phyloP scores from a whole-genome alignment of 495 filamentous ascomycete species.

The Aspergillus affinis region DNA sequence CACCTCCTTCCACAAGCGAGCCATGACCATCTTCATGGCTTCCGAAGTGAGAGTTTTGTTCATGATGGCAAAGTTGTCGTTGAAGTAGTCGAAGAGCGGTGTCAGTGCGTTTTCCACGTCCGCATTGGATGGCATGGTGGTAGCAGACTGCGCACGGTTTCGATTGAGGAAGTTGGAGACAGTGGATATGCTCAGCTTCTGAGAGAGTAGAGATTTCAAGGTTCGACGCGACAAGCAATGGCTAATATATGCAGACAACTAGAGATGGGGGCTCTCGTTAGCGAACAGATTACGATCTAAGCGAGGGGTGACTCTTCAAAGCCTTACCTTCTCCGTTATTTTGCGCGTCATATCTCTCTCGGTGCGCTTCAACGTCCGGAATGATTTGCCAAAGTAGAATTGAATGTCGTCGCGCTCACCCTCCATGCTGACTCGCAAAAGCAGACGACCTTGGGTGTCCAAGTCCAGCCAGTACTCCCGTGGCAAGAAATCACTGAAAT shows the following conservation, averaged over 20 bases:
- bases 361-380: slow-evolving; percentile 89
- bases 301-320: background rate
- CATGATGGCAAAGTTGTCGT: slow-evolving; percentile 99
- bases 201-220: slow-evolving; percentile 68
- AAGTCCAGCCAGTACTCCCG: slow-evolving; percentile 97
- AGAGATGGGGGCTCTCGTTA: slow-evolving; percentile 15
- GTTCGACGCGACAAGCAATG: slow-evolving; percentile 81
- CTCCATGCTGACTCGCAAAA: slow-evolving; percentile 96
- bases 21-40: slow-evolving; percentile 98
- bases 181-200: slow-evolving; percentile 69
- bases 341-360: slow-evolving; percentile 97
- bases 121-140: slow-evolving; percentile 59
- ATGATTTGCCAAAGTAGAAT: slow-evolving; percentile 97
- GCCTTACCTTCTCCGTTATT: slow-evolving; percentile 90
- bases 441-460: slow-evolving; percentile 87
- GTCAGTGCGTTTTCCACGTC: slow-evolving; percentile 81
- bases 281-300: background rate
- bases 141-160: slow-evolving; percentile 53
- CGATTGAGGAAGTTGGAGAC: slow-evolving; percentile 78
- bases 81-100: slow-evolving; percentile 94
- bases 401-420: slow-evolving; percentile 97
- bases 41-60: slow-evolving; percentile 89
- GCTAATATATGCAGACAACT: slow-evolving; percentile 95
- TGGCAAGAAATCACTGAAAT: slow-evolving; percentile 94
- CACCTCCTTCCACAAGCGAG: slow-evolving; percentile 96